A percentile compares a stretch with the other conserved stretches of the same genome.
phyloP scores from a whole-genome alignment of 1,139 yeast genomes.

The Wickerhamomyces sp. region DNA sequence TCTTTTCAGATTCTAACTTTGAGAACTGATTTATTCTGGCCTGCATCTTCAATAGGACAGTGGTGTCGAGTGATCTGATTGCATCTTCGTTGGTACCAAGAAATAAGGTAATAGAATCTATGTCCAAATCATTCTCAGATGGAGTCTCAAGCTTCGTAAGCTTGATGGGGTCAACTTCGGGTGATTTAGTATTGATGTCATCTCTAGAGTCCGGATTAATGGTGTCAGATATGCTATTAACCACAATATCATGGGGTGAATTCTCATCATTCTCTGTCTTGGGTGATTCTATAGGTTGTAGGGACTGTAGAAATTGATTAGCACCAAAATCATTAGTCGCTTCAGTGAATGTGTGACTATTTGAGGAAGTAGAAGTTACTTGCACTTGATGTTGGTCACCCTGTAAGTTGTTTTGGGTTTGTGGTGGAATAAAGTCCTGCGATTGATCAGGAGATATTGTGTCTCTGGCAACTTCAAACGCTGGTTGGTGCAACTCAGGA shows the following conservation, averaged over 20 bases:
- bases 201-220: too few species aligned
- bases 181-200: neutral
- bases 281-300: neutral
- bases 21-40: slow-evolving; percentile 45
- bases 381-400: too few species aligned
- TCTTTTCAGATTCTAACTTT: slow-evolving; percentile 45
- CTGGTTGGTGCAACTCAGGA: neutral
- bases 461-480: slow-evolving; percentile 2
- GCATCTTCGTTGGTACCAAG: slow-evolving; percentile 31
- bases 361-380: too few species aligned
- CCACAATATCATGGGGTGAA: neutral
- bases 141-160: too few species aligned
- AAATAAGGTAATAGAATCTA: slow-evolving; percentile 28
- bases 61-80: slow-evolving; percentile 24
- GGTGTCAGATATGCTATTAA: too few species aligned
- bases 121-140: slow-evolving; percentile 11
- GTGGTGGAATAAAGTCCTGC: too few species aligned
- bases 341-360: neutral
- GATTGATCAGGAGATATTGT: neutral
- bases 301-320: neutral
- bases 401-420: too few species aligned
- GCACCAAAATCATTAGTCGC: neutral
- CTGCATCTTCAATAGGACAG: slow-evolving; percentile 33
- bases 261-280: neutral
- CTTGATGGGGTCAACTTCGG: neutral